Base-by-base conservation (phyloP, 139 green algal species). In the Marvania coccoides region DNA sequence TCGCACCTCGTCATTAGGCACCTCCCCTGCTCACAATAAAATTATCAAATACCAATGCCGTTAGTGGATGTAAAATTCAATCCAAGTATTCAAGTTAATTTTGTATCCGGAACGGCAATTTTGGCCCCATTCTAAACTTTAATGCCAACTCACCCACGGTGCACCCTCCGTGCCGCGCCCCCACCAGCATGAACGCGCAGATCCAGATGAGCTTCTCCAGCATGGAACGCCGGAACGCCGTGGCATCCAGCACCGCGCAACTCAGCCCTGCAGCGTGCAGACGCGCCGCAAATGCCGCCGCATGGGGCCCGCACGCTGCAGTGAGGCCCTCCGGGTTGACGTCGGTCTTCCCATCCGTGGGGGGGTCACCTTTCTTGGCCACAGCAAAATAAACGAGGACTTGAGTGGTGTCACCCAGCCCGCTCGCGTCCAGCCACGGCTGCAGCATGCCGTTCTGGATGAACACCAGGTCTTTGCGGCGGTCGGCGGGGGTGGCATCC, bases 191-290 rank as follows among this genome's bases (percentile, higher is more conserved):
- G 71, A 97, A 92, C 1, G 88, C 85, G 51, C 83, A 86, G 64
- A 99, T 99, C 94, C 94, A 99, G 13, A 98, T 87, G n/a, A 99
- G 83, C 85, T 99, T 99, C 72, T 99, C 94, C 45, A 98, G 83
- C 93, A 99, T 98, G 6, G 79, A 75, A 38, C 76, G 73, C 14
- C 72, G 71, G 74, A 90, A 98, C n/a, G 68, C 73, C 0, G 46
- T 45, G 14, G 66, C 66, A 35, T 80, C 75, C 26, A 96, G 75
- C 58, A 95, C 91, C 84, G 96, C 92, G 82, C 93, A 98, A 65
- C 73, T 86, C 3, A 98, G 81, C 3, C 88, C 90, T 1, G 80
- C 88, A 1, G 71, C 69, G 30, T 81, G 39, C 29, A 99, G 70
- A 8, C 91, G 79, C 5, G 74, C 79, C 6, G 90, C 89, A 24